Evolutionary conservation across 495 filamentous ascomycete species (phyloP).

Genomic region (Xylaria longipes): DNA sequence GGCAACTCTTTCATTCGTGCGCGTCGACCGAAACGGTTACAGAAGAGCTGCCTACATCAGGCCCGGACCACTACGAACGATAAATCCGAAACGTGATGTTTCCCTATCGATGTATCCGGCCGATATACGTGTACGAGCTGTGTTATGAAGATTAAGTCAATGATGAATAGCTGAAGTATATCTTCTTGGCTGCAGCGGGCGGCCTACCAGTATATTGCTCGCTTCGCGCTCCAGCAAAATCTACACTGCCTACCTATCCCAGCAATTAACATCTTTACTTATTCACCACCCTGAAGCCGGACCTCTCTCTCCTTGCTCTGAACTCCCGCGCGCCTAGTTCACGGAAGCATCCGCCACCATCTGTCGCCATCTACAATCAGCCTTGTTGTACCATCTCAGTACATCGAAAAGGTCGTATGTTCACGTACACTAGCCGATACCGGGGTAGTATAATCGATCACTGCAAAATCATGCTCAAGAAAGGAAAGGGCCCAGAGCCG

Average conservation of each 20-base stretch:
- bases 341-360: conserved; percentile 17
- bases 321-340: conserved; percentile 13
- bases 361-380: conserved; percentile 11
- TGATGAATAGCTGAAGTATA: background rate
- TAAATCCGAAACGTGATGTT: background rate
- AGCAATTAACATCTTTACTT: conserved; percentile 11
- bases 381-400: conserved; percentile 6
- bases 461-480: background rate
- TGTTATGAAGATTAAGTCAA: background rate
- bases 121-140: background rate
- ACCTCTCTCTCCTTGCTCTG: conserved; percentile 4
- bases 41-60: background rate
- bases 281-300: conserved; percentile 12
- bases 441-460: background rate
- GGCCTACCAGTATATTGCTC: conserved; percentile 4
- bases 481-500: conserved; percentile 13
- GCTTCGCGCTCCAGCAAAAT: background rate
- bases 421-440: conserved; percentile 15
- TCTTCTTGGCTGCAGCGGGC: conserved; percentile 8
- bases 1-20: background rate
- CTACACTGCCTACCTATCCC: background rate
- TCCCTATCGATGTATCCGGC: background rate
- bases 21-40: background rate
- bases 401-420: conserved; percentile 7
- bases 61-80: background rate